phyloP scores from a whole-genome alignment of 2,329 filamentous ascomycete species.

The Penicillium polonicum region DNA sequence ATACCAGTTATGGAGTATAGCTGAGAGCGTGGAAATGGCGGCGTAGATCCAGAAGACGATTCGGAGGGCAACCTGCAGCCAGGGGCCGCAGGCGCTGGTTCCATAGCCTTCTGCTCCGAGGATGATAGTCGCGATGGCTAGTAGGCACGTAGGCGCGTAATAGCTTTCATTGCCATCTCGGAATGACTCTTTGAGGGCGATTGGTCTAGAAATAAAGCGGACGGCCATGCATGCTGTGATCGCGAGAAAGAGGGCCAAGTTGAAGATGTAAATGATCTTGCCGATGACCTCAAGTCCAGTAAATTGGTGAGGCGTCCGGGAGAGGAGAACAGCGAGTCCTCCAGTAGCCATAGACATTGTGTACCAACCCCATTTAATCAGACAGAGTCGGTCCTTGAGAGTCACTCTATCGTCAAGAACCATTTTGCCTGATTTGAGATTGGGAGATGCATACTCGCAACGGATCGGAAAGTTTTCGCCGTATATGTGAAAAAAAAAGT shows the following conservation, averaged over 20 bases:
- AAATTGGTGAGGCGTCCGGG: conserved; percentile 61
- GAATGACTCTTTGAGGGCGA: conserved; percentile 51
- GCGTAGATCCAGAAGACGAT: conserved; percentile 68
- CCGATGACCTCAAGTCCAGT: conserved; percentile 62
- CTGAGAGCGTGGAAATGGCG: conserved; percentile 37
- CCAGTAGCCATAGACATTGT: conserved; percentile 70
- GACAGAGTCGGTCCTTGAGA: conserved; percentile 23
- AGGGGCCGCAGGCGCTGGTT: conserved; percentile 54
- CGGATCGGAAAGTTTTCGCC: not conserved
- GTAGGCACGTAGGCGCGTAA: conserved; percentile 66
- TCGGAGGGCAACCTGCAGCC: conserved; percentile 58
- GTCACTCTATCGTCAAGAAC: not conserved
- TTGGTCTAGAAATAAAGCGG: conserved; percentile 48
- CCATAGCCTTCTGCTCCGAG: conserved; percentile 64
- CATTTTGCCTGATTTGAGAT: not conserved
- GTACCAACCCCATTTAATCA: conserved; percentile 69
- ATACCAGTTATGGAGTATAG: conserved; percentile 6
- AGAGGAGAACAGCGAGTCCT: conserved; percentile 62
- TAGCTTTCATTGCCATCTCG: conserved; percentile 64
- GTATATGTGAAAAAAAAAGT: not conserved
- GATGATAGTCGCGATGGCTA: conserved; percentile 64
- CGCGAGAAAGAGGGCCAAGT: conserved; percentile 60
- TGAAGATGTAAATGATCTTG: conserved; percentile 63
- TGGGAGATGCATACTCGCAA: not conserved
- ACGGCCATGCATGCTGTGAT: conserved; percentile 44